Conservation (phyloP, 2,329 filamentous ascomycete genomes). For the Hymenoscyphus infarciens region DNA sequence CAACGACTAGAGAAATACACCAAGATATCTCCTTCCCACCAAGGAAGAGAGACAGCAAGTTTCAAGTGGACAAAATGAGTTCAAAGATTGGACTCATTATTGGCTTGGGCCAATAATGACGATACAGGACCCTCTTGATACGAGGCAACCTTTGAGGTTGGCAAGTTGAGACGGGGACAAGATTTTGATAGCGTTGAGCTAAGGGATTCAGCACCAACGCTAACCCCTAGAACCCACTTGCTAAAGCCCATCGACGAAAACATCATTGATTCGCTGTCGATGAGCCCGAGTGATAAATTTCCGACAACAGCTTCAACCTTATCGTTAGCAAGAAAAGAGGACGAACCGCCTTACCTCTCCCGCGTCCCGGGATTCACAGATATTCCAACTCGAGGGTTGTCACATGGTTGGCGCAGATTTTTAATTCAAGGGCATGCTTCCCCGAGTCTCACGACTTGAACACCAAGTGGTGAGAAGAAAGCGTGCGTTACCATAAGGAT, state of each 20-base stretch:
- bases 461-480: background rate
- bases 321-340: background rate
- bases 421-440: background rate
- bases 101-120: too few species aligned
- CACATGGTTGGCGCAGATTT: background rate
- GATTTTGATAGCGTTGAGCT: background rate
- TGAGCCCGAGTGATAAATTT: background rate
- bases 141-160: background rate
- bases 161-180: background rate
- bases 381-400: background rate
- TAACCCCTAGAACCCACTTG: background rate
- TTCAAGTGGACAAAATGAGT: too few species aligned
- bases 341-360: background rate
- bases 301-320: background rate
- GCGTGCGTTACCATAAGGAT: constrained; percentile 2
- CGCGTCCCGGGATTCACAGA: background rate
- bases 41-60: too few species aligned
- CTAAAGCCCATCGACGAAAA: background rate
- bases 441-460: constrained; percentile 1
- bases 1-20: too few species aligned
- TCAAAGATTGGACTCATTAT: too few species aligned
- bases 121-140: too few species aligned
- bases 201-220: background rate
- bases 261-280: background rate
- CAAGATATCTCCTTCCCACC: too few species aligned